phyloP scores from a whole-genome alignment of 495 filamentous ascomycete species.

The Alectoria sarmentosa region DNA sequence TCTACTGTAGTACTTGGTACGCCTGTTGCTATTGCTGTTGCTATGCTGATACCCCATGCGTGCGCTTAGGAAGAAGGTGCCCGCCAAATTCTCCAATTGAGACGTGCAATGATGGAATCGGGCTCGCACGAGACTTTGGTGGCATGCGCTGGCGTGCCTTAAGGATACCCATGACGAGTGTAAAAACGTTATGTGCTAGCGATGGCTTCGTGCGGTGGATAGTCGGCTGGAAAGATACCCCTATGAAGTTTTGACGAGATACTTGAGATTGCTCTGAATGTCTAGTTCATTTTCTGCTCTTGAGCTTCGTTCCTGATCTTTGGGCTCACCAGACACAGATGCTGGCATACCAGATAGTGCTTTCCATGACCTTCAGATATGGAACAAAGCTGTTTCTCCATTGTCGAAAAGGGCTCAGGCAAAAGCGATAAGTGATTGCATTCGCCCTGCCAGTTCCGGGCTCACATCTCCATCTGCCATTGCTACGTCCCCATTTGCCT shows the following conservation, averaged over 20 bases:
- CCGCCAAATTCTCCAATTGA: slow-evolving; percentile 23
- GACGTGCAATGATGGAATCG: not conserved
- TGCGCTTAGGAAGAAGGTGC: slow-evolving; percentile 16
- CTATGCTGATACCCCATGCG: not conserved
- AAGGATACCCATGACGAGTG: not conserved
- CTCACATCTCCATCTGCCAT: slow-evolving; percentile 6
- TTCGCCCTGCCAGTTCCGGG: slow-evolving; percentile 2
- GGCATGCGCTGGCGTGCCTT: not conserved
- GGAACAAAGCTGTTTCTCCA: not conserved
- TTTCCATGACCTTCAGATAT: not conserved
- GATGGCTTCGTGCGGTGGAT: not conserved
- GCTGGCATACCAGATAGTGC: not conserved
- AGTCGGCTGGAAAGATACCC: slow-evolving; percentile 1
- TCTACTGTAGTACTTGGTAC: no score
- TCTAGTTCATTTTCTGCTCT: no score
- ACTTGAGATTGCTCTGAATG: not conserved
- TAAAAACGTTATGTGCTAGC: not conserved
- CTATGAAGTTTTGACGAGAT: not conserved
- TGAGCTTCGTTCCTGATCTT: not conserved
- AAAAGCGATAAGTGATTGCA: slow-evolving; percentile 10
- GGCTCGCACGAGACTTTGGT: not conserved
- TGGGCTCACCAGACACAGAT: not conserved
- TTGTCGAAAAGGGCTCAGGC: not conserved
- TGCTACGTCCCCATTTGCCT: not conserved
- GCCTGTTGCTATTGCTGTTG: not conserved